Base-by-base conservation (phyloP, 257 asterid genomes). In the Solanum ahanhuiri region DNA sequence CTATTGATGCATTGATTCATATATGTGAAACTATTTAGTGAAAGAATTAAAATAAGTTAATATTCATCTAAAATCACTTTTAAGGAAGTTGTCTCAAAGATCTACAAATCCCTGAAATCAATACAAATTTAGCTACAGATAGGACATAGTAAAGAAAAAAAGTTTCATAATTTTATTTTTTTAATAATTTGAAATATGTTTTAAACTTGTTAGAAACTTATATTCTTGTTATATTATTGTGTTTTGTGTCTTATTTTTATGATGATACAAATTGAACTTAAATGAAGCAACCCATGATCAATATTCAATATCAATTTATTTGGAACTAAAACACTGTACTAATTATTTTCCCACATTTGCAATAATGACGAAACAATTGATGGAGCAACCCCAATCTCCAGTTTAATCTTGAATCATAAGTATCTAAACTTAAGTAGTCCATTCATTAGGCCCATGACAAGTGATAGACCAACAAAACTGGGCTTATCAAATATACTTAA, bases 161-260 rank as follows among this genome's bases (percentile, higher is more conserved):
- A 51, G n/a, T 1, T 51, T 2, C 60, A 51, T 51, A 6, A 15
- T 5, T 0, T 0, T n/a, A 5, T 0, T 51, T 5, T 51, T 17
- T 51, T 51, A 51, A 17, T 51, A 51, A 51, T 17, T 51, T 17
- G 60, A 51, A 51, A 51, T 51, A 51, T 18, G n/a, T 2, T 18
- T 17, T 51, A 6, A 51, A 51, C 60, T 51, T 51, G n/a, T 17
- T 17, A 51, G 60, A 51, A 51, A 51, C 60, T 51, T 51, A 17
- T 51, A 51, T 17, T 51, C 60, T 17, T 51, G 8, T 51, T 51
- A 51, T 15, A 15, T 51, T 51, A 51, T 15, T 51, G n/a, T 17
- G 22, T 15, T 15, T 17, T 17, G n/a, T 17, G 60, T 51, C 60
- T 51, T 17, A 5, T 18, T 51, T 17, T 51, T 6, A 51, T 51